Evolutionary conservation across 225 moss, liverwort and hornwort species (phyloP), one percentile per base, ranked within the genome.

Genomic region (Straminergon stramineum): DNA sequence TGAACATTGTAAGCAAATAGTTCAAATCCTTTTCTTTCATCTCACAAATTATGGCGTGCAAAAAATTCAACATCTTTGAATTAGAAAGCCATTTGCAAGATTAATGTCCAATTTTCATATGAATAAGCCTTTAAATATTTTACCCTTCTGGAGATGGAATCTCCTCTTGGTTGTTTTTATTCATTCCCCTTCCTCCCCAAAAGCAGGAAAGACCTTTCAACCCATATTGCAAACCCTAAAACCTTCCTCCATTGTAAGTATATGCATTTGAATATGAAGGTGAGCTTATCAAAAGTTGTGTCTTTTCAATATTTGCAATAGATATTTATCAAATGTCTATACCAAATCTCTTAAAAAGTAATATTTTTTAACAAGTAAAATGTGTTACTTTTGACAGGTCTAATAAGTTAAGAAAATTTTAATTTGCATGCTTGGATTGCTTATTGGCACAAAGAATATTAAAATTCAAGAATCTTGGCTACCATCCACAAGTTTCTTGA

Each of bases 161-260:
- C 39, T 58, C 28, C 0, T 80, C n/a, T 17, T 10, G 28, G 12
- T 27, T 60, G 1, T 3, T 18, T 66, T 52, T 39, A 9, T 79
- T 63, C 55, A 39, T 41, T 6, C 13, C 9, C 41, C 22, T 2
- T 32, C 51, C 23, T 30, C 41, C 26, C 2, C 35, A 5, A 31
- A 4, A 24, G 45, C 37, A 1, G 19, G 20, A 48, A 28, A 37
- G 7, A 37, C 12, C 31, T n/a, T 84, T 87, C 58, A 87, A 80
- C 2, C 37, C 69, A 87, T 85, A 23, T 13, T 4, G 12, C 3
- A 76, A 68, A 10, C 1, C n/a, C 52, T 48, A 77, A 77, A 8
- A 5, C 6, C 13, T 67, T 51, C n/a, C 5, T 68, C 6, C 0
- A 0, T 2, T 88, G 0, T 20, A 8, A 75, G 6, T 6, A 9